Base-by-base conservation (phyloP, 192 early-diverging fungal genomes). In the Coemansia sp. region DNA sequence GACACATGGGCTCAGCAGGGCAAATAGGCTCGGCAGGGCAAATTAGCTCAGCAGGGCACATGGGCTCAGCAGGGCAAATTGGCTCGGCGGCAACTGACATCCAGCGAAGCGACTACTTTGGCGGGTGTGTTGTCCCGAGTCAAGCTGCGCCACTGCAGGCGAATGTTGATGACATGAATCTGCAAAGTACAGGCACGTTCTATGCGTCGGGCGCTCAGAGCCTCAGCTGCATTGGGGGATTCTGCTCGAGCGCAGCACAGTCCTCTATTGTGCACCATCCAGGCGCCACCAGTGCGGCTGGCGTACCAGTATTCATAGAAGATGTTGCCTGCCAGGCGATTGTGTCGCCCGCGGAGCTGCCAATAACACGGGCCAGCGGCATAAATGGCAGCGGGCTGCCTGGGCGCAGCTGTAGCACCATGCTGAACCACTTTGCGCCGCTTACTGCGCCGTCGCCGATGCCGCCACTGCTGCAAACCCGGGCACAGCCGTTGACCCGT, bases 401-500 rank as follows among this genome's bases (percentile, higher is more conserved):
- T 45, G 55, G 27, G 7, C 69, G 41, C 41, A 43, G 66, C 52
- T 52, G 51, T 12, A 53, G 53, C 45, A 60, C 35, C 45, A 48
- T 65, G 48, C 22, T 60, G 15, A 35, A 55, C 39, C 54, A 64
- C 6, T 55, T 61, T 38, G 43, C 58, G 50, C 68, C 64, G 11
- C 65, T 76, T 15, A 70, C 67, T 23, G 45, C 48, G 37, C 67
- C 73, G 14, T 63, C 73, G 14, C 73, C 73, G n/a, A 39, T 66
- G 35, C 73, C 73, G 27, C 58, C 62, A 6, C 52, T 75, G 35
- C 54, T 69, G 51, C 51, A 53, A 22, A 12, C 51, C 48, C 72
- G 65, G 37, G 29, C 45, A 4, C 68, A 64, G 39, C 49, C 24
- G 12, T 9, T 29, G 4, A 15, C 54, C 6, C 56, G 45, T 27